A percentile compares a stretch with the other conserved stretches of the same genome.
phyloP scores from a whole-genome alignment of 2,329 filamentous ascomycete genomes.

The Exophiala aquamarina region DNA sequence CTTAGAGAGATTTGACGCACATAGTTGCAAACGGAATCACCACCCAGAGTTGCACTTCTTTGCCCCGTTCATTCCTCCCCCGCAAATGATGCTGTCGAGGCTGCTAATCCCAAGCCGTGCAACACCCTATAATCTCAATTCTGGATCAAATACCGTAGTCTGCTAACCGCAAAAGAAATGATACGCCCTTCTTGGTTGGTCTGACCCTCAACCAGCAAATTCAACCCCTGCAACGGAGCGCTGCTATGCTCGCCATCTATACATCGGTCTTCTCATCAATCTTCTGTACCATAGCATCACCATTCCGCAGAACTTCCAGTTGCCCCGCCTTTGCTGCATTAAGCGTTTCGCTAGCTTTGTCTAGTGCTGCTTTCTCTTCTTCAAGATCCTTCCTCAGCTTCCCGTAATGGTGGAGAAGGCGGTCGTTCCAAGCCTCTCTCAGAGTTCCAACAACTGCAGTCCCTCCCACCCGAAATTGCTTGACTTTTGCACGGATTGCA shows the following conservation, averaged over 20 bases:
- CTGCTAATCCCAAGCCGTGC: too few relatives aligned
- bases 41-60: too few relatives aligned
- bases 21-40: too few relatives aligned
- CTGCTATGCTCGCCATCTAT: conserved; percentile 7
- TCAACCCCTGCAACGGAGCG: conserved; percentile 4
- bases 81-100: too few relatives aligned
- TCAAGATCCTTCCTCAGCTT: conserved; percentile 3
- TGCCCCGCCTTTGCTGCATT: neutral
- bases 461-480: conserved; percentile 9
- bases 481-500: conserved; percentile 12
- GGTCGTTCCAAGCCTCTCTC: conserved; percentile 19
- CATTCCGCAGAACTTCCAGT: conserved; percentile 4
- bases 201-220: neutral
- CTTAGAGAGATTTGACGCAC: too few relatives aligned
- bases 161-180: too few relatives aligned
- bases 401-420: conserved; percentile 14
- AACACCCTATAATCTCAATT: too few relatives aligned
- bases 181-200: conserved; percentile 5
- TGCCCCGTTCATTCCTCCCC: too few relatives aligned
- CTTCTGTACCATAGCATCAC: neutral
- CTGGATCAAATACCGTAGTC: too few relatives aligned
- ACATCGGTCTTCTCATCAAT: conserved; percentile 1
- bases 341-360: conserved; percentile 10
- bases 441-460: conserved; percentile 13
- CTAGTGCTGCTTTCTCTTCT: conserved; percentile 11